A percentile compares a stretch with the other conserved stretches of the same genome.
These are phyloP conservation scores for Glycine tomentella DNA, from an alignment of 306 rosid genomes.

Conservation along the genomic window DNA sequence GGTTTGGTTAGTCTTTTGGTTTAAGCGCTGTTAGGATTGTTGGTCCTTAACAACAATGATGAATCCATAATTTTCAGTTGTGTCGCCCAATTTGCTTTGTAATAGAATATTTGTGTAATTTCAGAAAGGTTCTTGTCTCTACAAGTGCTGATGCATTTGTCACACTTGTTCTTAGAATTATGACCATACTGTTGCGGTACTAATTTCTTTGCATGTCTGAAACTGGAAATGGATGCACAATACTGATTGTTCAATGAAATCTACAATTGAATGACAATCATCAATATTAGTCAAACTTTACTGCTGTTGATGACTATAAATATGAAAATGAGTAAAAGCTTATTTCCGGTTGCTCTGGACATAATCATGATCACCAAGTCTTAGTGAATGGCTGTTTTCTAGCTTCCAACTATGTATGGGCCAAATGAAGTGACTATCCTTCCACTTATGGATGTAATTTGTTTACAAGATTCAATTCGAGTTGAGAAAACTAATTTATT, in stretches of 20 bases:
- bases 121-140: slow-evolving; percentile 13
- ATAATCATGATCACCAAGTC: slow-evolving; percentile 5
- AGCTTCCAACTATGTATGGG: slow-evolving; percentile 38
- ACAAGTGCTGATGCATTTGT: slow-evolving; percentile 24
- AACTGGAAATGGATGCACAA: slow-evolving; percentile 33
- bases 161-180: background rate
- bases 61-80: background rate
- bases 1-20: background rate
- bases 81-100: background rate
- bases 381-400: slow-evolving; percentile 32
- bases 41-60: background rate
- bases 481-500: slow-evolving; percentile 16
- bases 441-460: background rate
- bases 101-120: slow-evolving; percentile 3
- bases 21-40: background rate
- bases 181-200: background rate
- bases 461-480: background rate
- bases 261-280: slow-evolving; percentile 38
- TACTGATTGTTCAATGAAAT: slow-evolving; percentile 30
- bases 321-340: slow-evolving; percentile 1
- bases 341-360: slow-evolving; percentile 29
- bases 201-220: slow-evolving; percentile 1
- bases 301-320: slow-evolving; percentile 36
- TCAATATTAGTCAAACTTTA: slow-evolving; percentile 44
- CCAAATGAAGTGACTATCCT: slow-evolving; percentile 35